These are phyloP conservation scores for Tuber umbilicatum DNA, from an alignment of 495 filamentous ascomycete species.

Conservation along the genomic window DNA sequence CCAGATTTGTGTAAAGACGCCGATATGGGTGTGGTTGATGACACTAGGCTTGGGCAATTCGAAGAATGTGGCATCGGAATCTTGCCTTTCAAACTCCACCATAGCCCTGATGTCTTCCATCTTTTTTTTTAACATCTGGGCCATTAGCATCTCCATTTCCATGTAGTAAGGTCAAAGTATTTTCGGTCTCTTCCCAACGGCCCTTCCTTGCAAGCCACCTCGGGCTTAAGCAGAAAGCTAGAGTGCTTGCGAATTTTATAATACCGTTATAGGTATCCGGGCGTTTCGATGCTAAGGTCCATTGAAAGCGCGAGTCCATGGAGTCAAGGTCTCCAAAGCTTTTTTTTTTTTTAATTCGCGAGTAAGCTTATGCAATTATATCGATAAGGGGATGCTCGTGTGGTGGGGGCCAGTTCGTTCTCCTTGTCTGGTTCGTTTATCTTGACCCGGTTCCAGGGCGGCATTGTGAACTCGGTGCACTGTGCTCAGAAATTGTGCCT, in stretches of 20 bases:
- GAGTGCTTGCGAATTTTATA: too few relatives aligned
- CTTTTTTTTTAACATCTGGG: slow-evolving; percentile 59
- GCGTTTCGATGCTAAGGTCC: not conserved
- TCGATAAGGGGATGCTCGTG: not conserved
- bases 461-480: not conserved
- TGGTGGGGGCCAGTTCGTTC: not conserved
- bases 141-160: slow-evolving; percentile 56
- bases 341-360: not conserved
- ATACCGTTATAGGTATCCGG: not conserved
- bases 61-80: slow-evolving; percentile 58
- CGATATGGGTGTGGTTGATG: slow-evolving; percentile 47
- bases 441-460: not conserved
- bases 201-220: slow-evolving; percentile 70
- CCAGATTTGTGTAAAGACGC: slow-evolving; percentile 78
- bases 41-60: slow-evolving; percentile 59
- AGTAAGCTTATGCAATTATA: not conserved
- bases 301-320: not conserved
- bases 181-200: slow-evolving; percentile 63
- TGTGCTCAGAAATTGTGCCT: not conserved
- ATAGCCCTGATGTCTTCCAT: slow-evolving; percentile 63
- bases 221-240: slow-evolving; percentile 42
- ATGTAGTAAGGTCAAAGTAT: slow-evolving; percentile 59
- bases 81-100: slow-evolving; percentile 61
- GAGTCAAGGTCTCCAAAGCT: not conserved
- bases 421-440: not conserved